phyloP scores from a whole-genome alignment of 2,329 filamentous ascomycete species.

The Colletotrichum sansevieriae region DNA sequence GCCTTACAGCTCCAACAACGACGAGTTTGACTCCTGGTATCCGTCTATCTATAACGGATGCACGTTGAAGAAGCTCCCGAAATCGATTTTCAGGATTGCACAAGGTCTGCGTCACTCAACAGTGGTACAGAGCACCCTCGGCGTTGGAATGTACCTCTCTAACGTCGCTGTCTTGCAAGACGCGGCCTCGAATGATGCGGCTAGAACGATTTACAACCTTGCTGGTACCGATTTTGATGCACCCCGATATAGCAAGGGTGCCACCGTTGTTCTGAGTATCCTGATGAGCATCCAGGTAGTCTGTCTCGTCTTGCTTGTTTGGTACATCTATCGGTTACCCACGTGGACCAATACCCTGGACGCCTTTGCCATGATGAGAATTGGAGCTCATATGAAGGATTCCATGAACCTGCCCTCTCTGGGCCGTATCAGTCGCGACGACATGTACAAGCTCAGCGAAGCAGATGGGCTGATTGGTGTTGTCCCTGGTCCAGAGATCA shows the following conservation, averaged over 20 bases:
- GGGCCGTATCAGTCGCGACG: constrained; percentile 12
- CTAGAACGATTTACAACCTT: constrained; percentile 38
- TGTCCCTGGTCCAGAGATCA: not conserved
- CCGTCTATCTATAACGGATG: constrained; percentile 34
- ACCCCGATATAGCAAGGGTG: constrained; percentile 5
- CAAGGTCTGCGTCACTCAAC: constrained; percentile 30
- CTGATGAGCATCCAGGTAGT: constrained; percentile 34
- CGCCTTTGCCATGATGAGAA: constrained; percentile 37
- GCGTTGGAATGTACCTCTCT: constrained; percentile 39
- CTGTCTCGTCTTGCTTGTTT: constrained; percentile 26
- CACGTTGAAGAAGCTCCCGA: constrained; percentile 29
- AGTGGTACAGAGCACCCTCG: constrained; percentile 37
- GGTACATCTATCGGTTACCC: constrained; percentile 39
- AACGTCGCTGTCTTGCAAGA: constrained; percentile 34
- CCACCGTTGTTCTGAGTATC: constrained; percentile 25
- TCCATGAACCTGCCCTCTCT: constrained; percentile 10
- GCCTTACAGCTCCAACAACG: constrained; percentile 36
- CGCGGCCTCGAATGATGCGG: constrained; percentile 34
- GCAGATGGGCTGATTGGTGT: constrained; percentile 30
- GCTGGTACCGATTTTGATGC: constrained; percentile 28
- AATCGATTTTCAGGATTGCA: constrained; percentile 30
- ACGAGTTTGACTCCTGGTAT: constrained; percentile 35
- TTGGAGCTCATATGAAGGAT: constrained; percentile 23
- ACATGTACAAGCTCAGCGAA: constrained; percentile 18
- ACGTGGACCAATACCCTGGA: constrained; percentile 40